Conservation (phyloP, 2,329 filamentous ascomycete species). For the Cladosporium phlei region DNA sequence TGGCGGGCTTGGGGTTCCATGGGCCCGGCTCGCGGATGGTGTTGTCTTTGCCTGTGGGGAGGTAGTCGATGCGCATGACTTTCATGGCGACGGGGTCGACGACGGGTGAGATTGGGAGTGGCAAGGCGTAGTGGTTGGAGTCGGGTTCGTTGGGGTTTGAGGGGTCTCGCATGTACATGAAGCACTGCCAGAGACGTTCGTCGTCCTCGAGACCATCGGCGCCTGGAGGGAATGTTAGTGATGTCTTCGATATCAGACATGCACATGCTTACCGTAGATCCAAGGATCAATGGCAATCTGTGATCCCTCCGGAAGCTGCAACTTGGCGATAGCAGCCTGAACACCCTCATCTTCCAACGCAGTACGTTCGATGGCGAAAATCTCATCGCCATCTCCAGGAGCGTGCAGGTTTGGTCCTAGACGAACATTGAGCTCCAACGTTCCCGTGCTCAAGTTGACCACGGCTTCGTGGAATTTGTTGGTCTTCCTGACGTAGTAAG, state of each 20-base stretch:
- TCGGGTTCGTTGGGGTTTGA: conserved; percentile 56
- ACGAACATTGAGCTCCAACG: conserved; percentile 54
- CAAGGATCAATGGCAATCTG: conserved; percentile 49
- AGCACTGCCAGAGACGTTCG: conserved; percentile 56
- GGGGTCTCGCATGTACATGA: conserved; percentile 62
- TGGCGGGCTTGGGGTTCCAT: conserved; percentile 54
- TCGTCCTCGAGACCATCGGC: conserved; percentile 47
- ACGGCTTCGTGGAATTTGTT: conserved; percentile 60
- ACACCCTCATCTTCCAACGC: conserved; percentile 54
- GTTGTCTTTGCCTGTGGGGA: conserved; percentile 63
- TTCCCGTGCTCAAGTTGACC: conserved; percentile 48
- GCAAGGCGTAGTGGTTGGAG: conserved; percentile 65
- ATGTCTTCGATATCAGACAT: neutral
- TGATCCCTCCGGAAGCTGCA: conserved; percentile 54
- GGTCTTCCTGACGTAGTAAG: conserved; percentile 56
- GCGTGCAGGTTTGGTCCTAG: conserved; percentile 55
- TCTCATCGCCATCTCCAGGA: conserved; percentile 56
- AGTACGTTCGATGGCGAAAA: conserved; percentile 53
- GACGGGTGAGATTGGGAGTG: conserved; percentile 63
- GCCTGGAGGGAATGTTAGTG: conserved; percentile 19
- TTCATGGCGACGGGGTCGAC: conserved; percentile 59
- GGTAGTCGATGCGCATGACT: conserved; percentile 63
- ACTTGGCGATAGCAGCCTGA: conserved; percentile 54
- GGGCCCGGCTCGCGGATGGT: conserved; percentile 52
- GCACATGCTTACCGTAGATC: conserved; percentile 46